Conservation (phyloP, 176 grass and related monocot species). For the Cymbopogon citratus region DNA sequence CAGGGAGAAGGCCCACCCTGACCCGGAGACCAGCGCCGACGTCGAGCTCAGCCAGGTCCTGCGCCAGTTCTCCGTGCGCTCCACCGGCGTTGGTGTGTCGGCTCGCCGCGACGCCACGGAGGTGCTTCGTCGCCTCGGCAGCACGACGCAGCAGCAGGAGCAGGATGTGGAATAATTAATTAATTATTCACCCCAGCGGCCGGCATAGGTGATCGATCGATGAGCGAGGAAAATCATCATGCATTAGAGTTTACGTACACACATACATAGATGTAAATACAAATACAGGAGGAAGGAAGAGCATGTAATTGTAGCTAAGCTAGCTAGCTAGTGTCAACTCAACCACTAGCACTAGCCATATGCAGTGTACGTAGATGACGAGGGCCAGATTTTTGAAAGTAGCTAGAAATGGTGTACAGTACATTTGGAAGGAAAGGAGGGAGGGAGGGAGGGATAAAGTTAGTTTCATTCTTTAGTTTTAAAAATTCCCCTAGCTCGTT, state of each 20-base stretch:
- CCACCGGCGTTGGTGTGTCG: slow-evolving; percentile 70
- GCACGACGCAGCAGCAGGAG: neutral
- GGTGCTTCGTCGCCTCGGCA: slow-evolving; percentile 25
- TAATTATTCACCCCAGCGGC: too few species aligned
- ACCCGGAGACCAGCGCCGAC: slow-evolving; percentile 30
- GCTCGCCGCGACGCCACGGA: slow-evolving; percentile 54
- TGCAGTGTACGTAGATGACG: neutral
- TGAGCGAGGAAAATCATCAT: too few species aligned
- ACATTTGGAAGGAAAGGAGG: too few species aligned
- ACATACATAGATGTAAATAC: neutral
- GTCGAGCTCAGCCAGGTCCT: slow-evolving; percentile 51
- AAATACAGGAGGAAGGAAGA: neutral
- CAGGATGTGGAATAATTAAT: too few species aligned
- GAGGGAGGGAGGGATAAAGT: neutral
- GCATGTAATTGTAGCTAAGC: too few species aligned
- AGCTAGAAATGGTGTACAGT: neutral
- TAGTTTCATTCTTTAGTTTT: slow-evolving; percentile 4
- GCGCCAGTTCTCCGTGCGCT: slow-evolving; percentile 69
- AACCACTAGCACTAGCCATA: neutral
- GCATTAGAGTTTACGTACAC: too few species aligned
- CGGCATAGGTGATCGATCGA: too few species aligned
- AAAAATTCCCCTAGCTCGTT: neutral
- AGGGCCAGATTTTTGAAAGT: neutral
- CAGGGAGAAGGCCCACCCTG: slow-evolving; percentile 23
- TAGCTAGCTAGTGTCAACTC: neutral